Conservation (phyloP, 1,284 basidiomycete genomes). For the Trametes pubescens region DNA sequence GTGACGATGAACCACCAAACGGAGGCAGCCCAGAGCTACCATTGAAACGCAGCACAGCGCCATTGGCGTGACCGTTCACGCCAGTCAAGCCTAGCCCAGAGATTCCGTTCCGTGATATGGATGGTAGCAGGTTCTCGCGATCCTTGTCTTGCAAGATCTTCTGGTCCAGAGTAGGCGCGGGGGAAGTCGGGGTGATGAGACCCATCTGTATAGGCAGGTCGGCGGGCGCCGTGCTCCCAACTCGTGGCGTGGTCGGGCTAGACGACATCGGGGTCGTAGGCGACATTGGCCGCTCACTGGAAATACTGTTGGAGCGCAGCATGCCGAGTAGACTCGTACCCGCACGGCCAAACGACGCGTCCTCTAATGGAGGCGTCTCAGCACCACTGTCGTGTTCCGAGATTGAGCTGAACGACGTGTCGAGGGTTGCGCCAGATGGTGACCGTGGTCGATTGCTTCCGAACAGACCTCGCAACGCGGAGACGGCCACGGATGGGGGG, state of each 20-base stretch:
- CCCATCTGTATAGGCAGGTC: slow-evolving; percentile 34
- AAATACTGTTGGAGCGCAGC: slow-evolving; percentile 50
- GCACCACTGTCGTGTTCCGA: slow-evolving; percentile 27
- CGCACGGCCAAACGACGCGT: slow-evolving; percentile 60
- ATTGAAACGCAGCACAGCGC: slow-evolving; percentile 22
- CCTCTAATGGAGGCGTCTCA: slow-evolving; percentile 42
- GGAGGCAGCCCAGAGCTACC: slow-evolving; percentile 16
- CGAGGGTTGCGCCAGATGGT: slow-evolving; percentile 46
- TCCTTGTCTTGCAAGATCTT: slow-evolving; percentile 62
- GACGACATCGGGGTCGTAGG: slow-evolving; percentile 33
- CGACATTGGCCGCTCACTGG: slow-evolving; percentile 39
- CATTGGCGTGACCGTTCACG: slow-evolving; percentile 21
- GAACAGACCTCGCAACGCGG: slow-evolving; percentile 66
- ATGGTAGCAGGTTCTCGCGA: slow-evolving; percentile 33
- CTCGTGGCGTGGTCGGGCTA: slow-evolving; percentile 34
- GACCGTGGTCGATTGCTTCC: slow-evolving; percentile 61
- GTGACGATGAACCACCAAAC: slow-evolving; percentile 48
- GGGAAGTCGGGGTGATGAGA: slow-evolving; percentile 25
- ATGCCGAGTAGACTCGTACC: slow-evolving; percentile 63
- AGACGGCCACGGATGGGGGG: slow-evolving; percentile 45
- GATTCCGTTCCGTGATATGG: slow-evolving; percentile 29
- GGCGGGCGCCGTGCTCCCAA: slow-evolving; percentile 25
- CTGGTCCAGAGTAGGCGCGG: slow-evolving; percentile 46
- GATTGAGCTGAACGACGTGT: slow-evolving; percentile 48
- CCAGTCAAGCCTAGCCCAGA: slow-evolving; percentile 25